Percentiles rank a stretch among this genome's conserved stretches.
phyloP scores from a whole-genome alignment of 176 grass and related monocot species.

The Oryza nivara region DNA sequence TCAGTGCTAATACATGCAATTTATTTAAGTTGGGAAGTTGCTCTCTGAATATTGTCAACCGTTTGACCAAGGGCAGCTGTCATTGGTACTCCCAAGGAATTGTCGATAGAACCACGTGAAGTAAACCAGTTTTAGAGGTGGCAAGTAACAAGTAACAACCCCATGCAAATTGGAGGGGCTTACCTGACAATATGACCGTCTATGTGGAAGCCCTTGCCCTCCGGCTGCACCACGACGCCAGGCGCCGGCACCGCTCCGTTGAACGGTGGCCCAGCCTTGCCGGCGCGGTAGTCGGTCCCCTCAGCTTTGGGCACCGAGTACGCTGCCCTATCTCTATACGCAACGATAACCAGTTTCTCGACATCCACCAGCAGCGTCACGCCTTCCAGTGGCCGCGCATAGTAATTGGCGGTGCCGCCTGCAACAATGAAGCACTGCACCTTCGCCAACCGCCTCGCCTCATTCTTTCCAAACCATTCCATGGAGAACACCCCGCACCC shows the following conservation, averaged over 20 bases:
- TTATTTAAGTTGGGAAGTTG: too few relatives aligned
- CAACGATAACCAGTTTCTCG: constrained; percentile 64
- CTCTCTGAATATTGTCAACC: too few relatives aligned
- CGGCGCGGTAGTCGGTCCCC: constrained; percentile 62
- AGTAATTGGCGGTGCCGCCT: constrained; percentile 60
- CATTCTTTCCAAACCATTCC: constrained; percentile 63
- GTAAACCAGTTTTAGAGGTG: not conserved
- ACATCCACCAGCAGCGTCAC: constrained; percentile 68
- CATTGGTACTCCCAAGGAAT: too few relatives aligned
- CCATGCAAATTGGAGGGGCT: not conserved
- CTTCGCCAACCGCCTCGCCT: constrained; percentile 36
- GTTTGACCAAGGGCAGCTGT: too few relatives aligned
- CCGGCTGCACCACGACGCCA: constrained; percentile 44
- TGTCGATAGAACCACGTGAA: too few relatives aligned
- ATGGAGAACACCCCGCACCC: constrained; percentile 47
- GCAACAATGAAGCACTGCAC: constrained; percentile 51
- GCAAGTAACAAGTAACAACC: too few relatives aligned
- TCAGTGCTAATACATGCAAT: too few relatives aligned
- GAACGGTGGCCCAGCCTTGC: constrained; percentile 38
- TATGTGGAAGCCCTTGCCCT: constrained; percentile 52
- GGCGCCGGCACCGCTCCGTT: constrained; percentile 16
- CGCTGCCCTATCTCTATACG: constrained; percentile 46
- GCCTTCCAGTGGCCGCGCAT: constrained; percentile 63
- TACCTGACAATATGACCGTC: constrained; percentile 64
- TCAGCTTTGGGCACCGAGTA: constrained; percentile 57